A percentile compares a stretch with the other conserved stretches of the same genome.
Evolutionary conservation across 1,139 yeast species (phyloP).

Genomic region (Debaryomyces psychrophilus): DNA sequence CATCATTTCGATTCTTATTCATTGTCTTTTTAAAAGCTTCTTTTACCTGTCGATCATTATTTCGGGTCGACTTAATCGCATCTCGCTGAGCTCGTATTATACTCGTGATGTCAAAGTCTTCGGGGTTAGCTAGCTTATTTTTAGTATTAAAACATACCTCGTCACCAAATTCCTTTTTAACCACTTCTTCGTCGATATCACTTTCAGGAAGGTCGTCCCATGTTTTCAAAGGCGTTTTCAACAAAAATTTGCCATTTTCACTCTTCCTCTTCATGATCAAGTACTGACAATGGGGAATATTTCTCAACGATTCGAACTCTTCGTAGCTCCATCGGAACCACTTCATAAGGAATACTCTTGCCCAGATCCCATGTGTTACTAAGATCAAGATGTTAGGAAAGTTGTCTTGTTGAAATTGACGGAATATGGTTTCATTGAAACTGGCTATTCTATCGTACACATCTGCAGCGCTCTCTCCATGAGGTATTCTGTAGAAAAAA

Average conservation of each 20-base stretch:
- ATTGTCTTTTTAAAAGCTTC: conserved; percentile 32
- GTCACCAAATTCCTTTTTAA: conserved; percentile 43
- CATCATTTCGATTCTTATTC: neutral
- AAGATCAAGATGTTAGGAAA: conserved; percentile 77
- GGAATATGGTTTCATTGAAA: conserved; percentile 80
- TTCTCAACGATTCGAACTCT: conserved; percentile 77
- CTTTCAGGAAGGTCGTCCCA: conserved; percentile 60
- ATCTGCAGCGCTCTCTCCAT: conserved; percentile 95
- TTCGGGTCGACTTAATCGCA: conserved; percentile 42
- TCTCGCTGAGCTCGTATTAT: conserved; percentile 49
- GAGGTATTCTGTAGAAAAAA: conserved; percentile 86
- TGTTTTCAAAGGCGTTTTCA: conserved; percentile 58
- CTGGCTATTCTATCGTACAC: conserved; percentile 90
- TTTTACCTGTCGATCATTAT: conserved; percentile 42
- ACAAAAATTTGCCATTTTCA: conserved; percentile 46
- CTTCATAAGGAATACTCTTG: conserved; percentile 86
- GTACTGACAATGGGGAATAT: conserved; percentile 83
- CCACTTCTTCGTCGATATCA: conserved; percentile 43
- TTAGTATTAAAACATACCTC: conserved; percentile 48
- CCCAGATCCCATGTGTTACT: conserved; percentile 94
- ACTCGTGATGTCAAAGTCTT: conserved; percentile 45
- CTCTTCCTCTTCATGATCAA: conserved; percentile 69
- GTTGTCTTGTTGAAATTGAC: conserved; percentile 70
- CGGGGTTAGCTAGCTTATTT: conserved; percentile 36
- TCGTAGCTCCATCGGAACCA: conserved; percentile 94